Evolutionary conservation across 257 asterid genomes (phyloP).

Genomic region (Euphrasia confusa): DNA sequence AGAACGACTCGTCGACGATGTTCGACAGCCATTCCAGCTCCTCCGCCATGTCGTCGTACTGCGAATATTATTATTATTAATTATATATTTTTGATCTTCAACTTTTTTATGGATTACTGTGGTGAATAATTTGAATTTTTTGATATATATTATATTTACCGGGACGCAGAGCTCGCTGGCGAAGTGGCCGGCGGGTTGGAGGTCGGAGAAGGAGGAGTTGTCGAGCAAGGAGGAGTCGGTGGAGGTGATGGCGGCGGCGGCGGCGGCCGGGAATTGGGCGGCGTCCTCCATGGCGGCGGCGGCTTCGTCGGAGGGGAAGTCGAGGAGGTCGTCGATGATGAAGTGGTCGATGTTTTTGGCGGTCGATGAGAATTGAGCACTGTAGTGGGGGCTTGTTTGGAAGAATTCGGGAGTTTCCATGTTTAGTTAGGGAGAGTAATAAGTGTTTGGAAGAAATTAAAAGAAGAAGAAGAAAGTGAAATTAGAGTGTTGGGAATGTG

Average conservation of each 20-base stretch:
- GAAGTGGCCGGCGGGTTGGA: slow-evolving; percentile 35
- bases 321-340: slow-evolving; percentile 68
- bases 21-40: too few species aligned
- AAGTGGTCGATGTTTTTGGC: slow-evolving; percentile 57
- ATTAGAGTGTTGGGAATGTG: too few species aligned
- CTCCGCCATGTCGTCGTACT: slow-evolving; percentile 29
- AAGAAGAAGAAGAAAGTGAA: background rate
- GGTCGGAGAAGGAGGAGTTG: slow-evolving; percentile 33
- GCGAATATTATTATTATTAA: too few species aligned
- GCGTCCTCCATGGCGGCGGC: slow-evolving; percentile 1
- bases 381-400: slow-evolving; percentile 36
- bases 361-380: slow-evolving; percentile 34
- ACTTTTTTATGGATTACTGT: too few species aligned
- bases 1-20: too few species aligned
- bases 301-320: slow-evolving; percentile 65
- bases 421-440: background rate
- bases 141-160: too few species aligned
- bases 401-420: slow-evolving; percentile 60
- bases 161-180: slow-evolving; percentile 57
- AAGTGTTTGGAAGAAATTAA: slow-evolving; percentile 5
- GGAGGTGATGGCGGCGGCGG: slow-evolving; percentile 15
- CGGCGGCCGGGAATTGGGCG: slow-evolving; percentile 21
- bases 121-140: too few species aligned
- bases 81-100: too few species aligned
- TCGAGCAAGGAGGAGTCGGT: slow-evolving; percentile 32